A percentile compares a stretch with the other conserved stretches of the same genome.
phyloP scores from a whole-genome alignment of 164 flowering plant genomes.

The Piper betle region DNA sequence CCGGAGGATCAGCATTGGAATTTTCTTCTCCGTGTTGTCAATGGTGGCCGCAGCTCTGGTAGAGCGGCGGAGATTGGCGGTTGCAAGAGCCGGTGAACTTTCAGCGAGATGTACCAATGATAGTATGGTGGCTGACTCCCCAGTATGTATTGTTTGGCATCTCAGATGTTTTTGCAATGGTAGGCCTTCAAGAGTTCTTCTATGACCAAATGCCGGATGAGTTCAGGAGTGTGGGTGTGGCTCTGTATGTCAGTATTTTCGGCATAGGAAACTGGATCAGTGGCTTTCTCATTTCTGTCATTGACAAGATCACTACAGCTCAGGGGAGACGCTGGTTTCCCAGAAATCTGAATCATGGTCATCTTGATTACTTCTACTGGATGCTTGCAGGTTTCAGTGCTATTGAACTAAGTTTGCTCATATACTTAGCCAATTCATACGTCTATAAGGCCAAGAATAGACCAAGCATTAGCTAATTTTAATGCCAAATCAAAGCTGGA shows the following conservation, averaged over 20 bases:
- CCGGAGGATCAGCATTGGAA: constrained; percentile 15
- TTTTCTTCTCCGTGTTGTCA: not conserved
- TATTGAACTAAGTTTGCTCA: not conserved
- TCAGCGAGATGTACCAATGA: constrained; percentile 1
- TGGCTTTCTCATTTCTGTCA: constrained; percentile 1
- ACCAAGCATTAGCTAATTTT: too few relatives aligned
- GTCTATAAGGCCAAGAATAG: not conserved
- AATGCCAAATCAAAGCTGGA: too few relatives aligned
- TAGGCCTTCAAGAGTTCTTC: constrained; percentile 10
- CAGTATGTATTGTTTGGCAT: constrained; percentile 4
- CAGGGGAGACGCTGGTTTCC: constrained; percentile 5
- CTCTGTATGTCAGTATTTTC: constrained; percentile 4
- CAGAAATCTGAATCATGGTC: constrained; percentile 6
- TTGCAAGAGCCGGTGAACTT: constrained; percentile 1
- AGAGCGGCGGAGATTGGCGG: constrained; percentile 3
- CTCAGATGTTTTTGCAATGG: constrained; percentile 4
- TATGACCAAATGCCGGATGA: constrained; percentile 10
- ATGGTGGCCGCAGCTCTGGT: constrained; percentile 11
- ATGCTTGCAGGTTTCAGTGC: constrained; percentile 9
- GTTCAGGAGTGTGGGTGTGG: constrained; percentile 6
- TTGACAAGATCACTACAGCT: not conserved
- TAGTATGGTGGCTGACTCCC: constrained; percentile 10
- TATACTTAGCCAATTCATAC: too few relatives aligned
- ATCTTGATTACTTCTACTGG: too few relatives aligned
- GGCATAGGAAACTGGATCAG: constrained; percentile 5